phyloP scores from a whole-genome alignment of 2,329 filamentous ascomycete species.

The Talaromyces rugulosus region DNA sequence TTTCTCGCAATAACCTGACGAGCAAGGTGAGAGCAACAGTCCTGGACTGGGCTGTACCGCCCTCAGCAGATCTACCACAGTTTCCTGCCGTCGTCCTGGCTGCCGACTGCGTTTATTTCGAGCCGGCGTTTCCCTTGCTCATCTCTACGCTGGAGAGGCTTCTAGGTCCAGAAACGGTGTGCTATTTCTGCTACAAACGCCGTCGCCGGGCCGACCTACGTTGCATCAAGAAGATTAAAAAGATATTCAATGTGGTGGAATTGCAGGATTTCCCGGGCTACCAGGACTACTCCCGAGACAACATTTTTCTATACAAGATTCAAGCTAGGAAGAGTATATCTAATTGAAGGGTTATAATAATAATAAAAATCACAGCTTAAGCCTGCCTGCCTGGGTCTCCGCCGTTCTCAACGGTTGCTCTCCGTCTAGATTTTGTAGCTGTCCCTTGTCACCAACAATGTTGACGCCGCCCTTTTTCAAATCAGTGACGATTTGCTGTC shows the following conservation, averaged over 20 bases:
- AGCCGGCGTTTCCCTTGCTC: constrained; percentile 87
- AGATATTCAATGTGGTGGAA: constrained; percentile 61
- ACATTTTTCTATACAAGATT: constrained; percentile 37
- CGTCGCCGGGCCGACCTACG: constrained; percentile 74
- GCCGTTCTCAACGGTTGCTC: constrained; percentile 54
- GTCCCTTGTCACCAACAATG: constrained; percentile 86
- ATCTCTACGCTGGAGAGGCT: constrained; percentile 72
- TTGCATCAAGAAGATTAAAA: constrained; percentile 68
- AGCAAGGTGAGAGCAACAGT: constrained; percentile 62
- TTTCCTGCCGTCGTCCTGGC: constrained; percentile 80
- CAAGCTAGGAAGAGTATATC: constrained; percentile 13
- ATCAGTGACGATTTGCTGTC: constrained; percentile 58
- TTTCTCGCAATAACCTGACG: constrained; percentile 70
- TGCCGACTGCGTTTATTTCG: constrained; percentile 95
- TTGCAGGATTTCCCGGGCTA: constrained; percentile 52
- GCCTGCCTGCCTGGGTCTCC: constrained; percentile 23
- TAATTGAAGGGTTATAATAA: not conserved
- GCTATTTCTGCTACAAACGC: constrained; percentile 94
- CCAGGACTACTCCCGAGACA: constrained; percentile 32
- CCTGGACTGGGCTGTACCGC: constrained; percentile 68
- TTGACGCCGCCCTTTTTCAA: constrained; percentile 83
- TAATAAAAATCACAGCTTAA: constrained; percentile 30
- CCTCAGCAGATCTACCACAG: constrained; percentile 34
- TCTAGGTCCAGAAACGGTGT: constrained; percentile 61
- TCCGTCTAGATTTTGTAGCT: constrained; percentile 77